Evolutionary conservation across 1,139 yeast species (phyloP), one percentile per base, ranked within the genome.

Genomic region (Scheffersomyces segobiensis): DNA sequence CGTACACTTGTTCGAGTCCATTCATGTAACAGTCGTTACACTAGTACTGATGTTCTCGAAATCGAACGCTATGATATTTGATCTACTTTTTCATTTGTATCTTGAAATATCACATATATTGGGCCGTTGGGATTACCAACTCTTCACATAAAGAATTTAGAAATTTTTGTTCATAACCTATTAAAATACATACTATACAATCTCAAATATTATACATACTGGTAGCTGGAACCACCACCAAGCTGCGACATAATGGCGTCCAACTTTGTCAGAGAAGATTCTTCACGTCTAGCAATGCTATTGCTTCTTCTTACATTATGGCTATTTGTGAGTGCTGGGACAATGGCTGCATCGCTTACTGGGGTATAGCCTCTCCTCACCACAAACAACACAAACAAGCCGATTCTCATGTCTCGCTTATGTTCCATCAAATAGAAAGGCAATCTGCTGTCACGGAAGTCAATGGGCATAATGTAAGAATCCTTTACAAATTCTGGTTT

Each of bases 401-500:
- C 81, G 24, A 65, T 70, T 53, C 66, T 69, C n/a, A 61, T 62
- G 17, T 50, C 58, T 50, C 59, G 53, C 59, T 59, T 71, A 49
- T 65, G 64, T 17, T 63, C 56, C 48, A 67, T 61, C 46, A 81
- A 72, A 58, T 71, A 75, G 24, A 60, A 58, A 0, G 80, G 78
- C 22, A 76, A 60, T 49, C 63, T 48, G 52, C 70, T 65, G 57
- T 72, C 70, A 53, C 69, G 59, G 57, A 70, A 69, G 60, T 71
- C 76, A 22, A 85, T 63, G 1, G 91, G 81, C 46, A 88, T 70
- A 53, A 90, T 63, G 70, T 89, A 90, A 2, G 87, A 80, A 68
- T 89, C 96, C 67, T 88, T 89, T 46, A 88, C 87, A 62, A 80
- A 78, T 21, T 70, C 63, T 1, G 83, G 84, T 61, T 71, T 77